Percentiles rank a stretch among this genome's conserved stretches.
Evolutionary conservation across 306 rosid species (phyloP).

Genomic region (Trifolium pratense): DNA sequence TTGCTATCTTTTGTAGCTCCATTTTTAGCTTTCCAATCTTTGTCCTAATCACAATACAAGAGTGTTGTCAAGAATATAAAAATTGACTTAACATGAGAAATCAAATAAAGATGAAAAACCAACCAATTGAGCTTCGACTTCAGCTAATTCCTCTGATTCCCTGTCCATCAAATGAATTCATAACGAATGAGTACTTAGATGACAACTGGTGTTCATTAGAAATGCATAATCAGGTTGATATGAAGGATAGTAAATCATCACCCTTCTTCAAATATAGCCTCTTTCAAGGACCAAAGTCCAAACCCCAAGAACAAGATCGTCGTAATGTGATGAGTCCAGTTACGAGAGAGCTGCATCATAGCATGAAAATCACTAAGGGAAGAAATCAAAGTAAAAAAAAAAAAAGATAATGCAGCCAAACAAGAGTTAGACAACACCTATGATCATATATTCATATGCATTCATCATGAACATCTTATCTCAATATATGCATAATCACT

Average conservation of each 20-base stretch:
- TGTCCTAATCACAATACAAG: constrained; percentile 52
- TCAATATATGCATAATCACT: background rate
- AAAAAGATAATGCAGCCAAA: constrained; percentile 7
- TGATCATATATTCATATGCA: too few species aligned
- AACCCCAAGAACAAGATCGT: constrained; percentile 84
- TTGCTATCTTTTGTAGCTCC: constrained; percentile 56
- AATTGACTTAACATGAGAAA: constrained; percentile 15
- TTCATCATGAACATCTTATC: background rate
- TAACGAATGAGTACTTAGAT: constrained; percentile 25
- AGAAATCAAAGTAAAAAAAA: constrained; percentile 5
- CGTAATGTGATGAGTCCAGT: constrained; percentile 83
- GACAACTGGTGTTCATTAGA: constrained; percentile 5
- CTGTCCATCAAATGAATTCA: constrained; percentile 55
- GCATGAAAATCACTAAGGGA: constrained; percentile 17
- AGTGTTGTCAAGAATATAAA: constrained; percentile 36
- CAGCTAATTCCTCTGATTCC: constrained; percentile 86
- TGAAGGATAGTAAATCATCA: constrained; percentile 43
- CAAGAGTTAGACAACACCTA: constrained; percentile 28
- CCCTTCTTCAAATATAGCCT: constrained; percentile 77
- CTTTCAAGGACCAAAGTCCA: constrained; percentile 92
- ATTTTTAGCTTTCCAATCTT: constrained; percentile 61
- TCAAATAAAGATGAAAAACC: constrained; percentile 34
- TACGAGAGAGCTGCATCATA: constrained; percentile 75
- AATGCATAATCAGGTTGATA: constrained; percentile 31
- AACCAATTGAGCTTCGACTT: constrained; percentile 94